These are phyloP conservation scores for Pythium chondricola DNA, from an alignment of 352 stramenopile species.

Conservation along the genomic window DNA sequence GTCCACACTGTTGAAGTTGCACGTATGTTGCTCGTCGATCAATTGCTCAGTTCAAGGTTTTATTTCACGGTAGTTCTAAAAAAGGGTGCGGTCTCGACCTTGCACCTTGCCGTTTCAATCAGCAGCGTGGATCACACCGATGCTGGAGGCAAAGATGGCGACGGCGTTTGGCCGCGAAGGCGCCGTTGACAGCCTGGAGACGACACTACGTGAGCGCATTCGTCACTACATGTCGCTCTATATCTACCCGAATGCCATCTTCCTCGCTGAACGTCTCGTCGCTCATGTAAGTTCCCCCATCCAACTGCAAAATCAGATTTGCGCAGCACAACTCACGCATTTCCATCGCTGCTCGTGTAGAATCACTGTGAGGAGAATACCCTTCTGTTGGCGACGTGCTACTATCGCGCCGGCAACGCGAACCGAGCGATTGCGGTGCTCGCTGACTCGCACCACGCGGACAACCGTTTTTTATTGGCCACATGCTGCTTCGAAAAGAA, in stretches of 20 bases:
- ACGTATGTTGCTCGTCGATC: too few relatives aligned
- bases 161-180: neutral
- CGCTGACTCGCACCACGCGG: slow-evolving; percentile 22
- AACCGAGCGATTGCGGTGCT: slow-evolving; percentile 55
- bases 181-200: slow-evolving; percentile 28
- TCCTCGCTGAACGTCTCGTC: slow-evolving; percentile 78
- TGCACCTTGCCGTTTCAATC: too few relatives aligned
- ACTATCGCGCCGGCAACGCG: slow-evolving; percentile 46
- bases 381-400: slow-evolving; percentile 55
- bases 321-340: neutral
- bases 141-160: too few relatives aligned
- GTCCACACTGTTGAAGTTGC: too few relatives aligned
- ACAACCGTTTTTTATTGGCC: slow-evolving; percentile 68
- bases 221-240: slow-evolving; percentile 45
- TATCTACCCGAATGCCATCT: slow-evolving; percentile 63
- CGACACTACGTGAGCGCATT: slow-evolving; percentile 37
- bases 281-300: slow-evolving; percentile 41
- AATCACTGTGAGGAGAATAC: slow-evolving; percentile 50
- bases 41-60: too few relatives aligned
- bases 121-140: too few relatives aligned
- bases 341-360: slow-evolving; percentile 23
- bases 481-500: slow-evolving; percentile 71
- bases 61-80: too few relatives aligned
- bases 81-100: too few relatives aligned
- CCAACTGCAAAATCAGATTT: slow-evolving; percentile 4